Evolutionary conservation across 257 asterid species (phyloP).

Genomic region (Coffea canephora): DNA sequence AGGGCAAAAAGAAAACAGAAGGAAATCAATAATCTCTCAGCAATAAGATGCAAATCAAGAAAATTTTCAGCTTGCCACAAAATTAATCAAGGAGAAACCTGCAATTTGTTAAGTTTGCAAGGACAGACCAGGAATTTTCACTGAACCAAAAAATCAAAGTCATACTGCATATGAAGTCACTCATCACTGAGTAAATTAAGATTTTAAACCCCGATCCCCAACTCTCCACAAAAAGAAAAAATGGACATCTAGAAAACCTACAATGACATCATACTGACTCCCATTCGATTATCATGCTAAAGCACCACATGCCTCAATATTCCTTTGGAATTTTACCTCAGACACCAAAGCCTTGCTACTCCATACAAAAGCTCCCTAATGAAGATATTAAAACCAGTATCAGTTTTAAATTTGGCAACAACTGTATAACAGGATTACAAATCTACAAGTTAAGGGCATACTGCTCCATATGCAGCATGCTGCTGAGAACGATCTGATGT

Average conservation of each 20-base stretch:
- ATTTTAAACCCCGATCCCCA: too few species aligned
- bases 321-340: constrained; percentile 54
- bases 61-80: not conserved
- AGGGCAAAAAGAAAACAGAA: not conserved
- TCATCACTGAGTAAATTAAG: not conserved
- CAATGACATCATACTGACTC: not conserved
- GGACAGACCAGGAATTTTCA: not conserved
- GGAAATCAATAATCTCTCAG: not conserved
- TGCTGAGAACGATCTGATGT: constrained; percentile 87
- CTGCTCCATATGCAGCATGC: constrained; percentile 91
- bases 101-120: not conserved
- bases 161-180: not conserved
- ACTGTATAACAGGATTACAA: not conserved
- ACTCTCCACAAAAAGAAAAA: too few species aligned
- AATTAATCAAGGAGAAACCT: not conserved
- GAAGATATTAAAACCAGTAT: constrained; percentile 4
- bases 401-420: not conserved
- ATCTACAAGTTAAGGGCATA: constrained; percentile 31
- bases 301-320: constrained; percentile 1
- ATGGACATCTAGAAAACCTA: not conserved
- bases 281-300: not conserved
- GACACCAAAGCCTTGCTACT: constrained; percentile 90
- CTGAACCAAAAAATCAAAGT: not conserved
- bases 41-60: not conserved
- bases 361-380: constrained; percentile 96